Base-by-base conservation (phyloP, 331 rosid genomes). In the Phaseolus coccineus region DNA sequence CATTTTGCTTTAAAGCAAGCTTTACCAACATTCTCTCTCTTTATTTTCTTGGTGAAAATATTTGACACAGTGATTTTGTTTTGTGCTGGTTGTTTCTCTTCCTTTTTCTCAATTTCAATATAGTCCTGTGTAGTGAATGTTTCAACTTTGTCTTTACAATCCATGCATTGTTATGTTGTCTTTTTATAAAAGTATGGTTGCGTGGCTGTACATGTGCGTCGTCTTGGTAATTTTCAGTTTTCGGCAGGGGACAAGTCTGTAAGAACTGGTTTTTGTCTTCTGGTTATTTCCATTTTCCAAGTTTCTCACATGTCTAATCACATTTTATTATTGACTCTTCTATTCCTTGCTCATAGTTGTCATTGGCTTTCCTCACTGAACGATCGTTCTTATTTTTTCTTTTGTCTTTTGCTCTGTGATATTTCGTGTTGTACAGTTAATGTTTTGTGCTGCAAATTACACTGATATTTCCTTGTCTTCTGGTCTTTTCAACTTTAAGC, bases 11-110 rank as follows among this genome's bases (percentile, higher is more conserved):
- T 46, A 5, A 44, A 39, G 73, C 48, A 44, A 39, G 73, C 50
- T 2, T 42, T 65, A 22, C 16, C 63, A 25, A 3, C 69, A 31
- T 33, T 61, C 4, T 19, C 4, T 9, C 66, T 28, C 33, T 67
- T n/a, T 74, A 13, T 46, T 35, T 25, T 58, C 68, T 30, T 75
- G 35, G 63, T 83, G 84, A 74, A 77, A 63, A 78, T 85, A 73
- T 78, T 79, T 42, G 73, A 37, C 80, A 37, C 80, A 37, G 80
- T 37, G 7, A 37, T 57, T 88, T 89, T 91, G 93, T 86, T 84
- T 77, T 81, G 69, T 87, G 86, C 87, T 82, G 81, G 39, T 77
- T 90, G 94, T 81, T 87, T 82, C 81, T 89, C 87, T 86, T 79
- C 37, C 80, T 24, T 24, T 78, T 73, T 61, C 24, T 79, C 56